Evolutionary conservation across 495 filamentous ascomycete genomes (phyloP).

Genomic region (Xeromyces bisporus): DNA sequence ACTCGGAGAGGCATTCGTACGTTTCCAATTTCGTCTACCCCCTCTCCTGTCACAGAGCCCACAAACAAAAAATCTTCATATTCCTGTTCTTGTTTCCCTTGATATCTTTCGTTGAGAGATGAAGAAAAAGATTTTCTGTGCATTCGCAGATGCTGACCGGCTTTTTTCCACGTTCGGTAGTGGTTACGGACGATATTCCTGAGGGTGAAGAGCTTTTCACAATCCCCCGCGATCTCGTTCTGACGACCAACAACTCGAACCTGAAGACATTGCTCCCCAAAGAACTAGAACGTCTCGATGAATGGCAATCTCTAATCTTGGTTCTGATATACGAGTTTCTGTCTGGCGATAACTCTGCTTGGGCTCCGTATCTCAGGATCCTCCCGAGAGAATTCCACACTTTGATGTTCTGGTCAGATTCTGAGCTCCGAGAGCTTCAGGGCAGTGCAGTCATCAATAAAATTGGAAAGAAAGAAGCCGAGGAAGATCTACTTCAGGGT

Average conservation of each 20-base stretch:
- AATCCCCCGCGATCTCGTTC: constrained; percentile 38
- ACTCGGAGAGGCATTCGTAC: constrained; percentile 46
- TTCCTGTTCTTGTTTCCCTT: constrained; percentile 1
- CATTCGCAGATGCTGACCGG: constrained; percentile 10
- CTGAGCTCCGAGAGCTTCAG: constrained; percentile 57
- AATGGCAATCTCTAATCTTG: constrained; percentile 54
- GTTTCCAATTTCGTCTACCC: constrained; percentile 8
- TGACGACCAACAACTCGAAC: constrained; percentile 34
- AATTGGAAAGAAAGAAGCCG: constrained; percentile 58
- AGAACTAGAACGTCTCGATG: constrained; percentile 26
- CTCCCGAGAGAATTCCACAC: constrained; percentile 68
- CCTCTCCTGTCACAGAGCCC: neutral
- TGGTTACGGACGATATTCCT: constrained; percentile 38
- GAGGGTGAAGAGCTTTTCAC: constrained; percentile 51
- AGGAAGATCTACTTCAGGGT: constrained; percentile 44
- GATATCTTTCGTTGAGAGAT: constrained; percentile 1
- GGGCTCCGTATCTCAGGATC: constrained; percentile 69
- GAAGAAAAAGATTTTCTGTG: neutral
- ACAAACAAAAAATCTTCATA: too few species aligned
- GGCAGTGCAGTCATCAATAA: constrained; percentile 60
- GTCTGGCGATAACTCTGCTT: constrained; percentile 41
- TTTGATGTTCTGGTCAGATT: constrained; percentile 72
- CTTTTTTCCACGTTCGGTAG: constrained; percentile 15
- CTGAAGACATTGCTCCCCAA: constrained; percentile 27
- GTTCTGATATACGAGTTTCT: constrained; percentile 66